phyloP scores from a whole-genome alignment of 2,329 filamentous ascomycete genomes.

The Nigrograna mackinnonii region DNA sequence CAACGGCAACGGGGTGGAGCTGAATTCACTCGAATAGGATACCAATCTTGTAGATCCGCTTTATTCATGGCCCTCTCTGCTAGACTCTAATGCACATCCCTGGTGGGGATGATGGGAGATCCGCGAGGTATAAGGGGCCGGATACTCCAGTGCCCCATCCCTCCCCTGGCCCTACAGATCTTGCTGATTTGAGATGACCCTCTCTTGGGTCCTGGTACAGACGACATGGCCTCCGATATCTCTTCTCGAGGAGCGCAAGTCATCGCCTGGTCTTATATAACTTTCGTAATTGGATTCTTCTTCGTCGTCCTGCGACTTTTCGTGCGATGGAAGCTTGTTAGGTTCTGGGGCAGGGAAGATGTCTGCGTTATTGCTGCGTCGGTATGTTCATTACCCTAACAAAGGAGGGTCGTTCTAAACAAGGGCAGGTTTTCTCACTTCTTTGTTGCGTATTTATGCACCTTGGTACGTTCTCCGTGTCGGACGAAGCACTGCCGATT shows the following conservation, averaged over 20 bases:
- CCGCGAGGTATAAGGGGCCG: no score
- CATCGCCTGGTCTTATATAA: slow-evolving; percentile 6
- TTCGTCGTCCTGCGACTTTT: slow-evolving; percentile 2
- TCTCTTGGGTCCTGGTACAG: background rate
- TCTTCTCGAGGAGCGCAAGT: slow-evolving; percentile 5
- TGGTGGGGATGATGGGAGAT: no score
- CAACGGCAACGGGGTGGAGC: no score
- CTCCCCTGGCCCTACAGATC: background rate
- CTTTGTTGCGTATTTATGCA: slow-evolving; percentile 1
- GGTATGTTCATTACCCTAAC: slow-evolving; percentile 3
- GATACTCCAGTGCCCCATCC: no score
- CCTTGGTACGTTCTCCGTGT: slow-evolving; percentile 2
- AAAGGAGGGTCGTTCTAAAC: no score
- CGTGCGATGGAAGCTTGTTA: slow-evolving; percentile 4
- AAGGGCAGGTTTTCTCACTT: background rate
- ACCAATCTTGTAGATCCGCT: no score
- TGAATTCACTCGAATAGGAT: no score
- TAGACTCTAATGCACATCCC: no score
- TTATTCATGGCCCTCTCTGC: no score
- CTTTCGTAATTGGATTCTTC: background rate
- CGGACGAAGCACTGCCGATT: no score
- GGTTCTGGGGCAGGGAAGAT: slow-evolving; percentile 4
- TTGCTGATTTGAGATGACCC: background rate
- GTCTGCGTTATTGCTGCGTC: background rate
- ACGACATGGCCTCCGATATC: slow-evolving; percentile 3